Evolutionary conservation across 2,329 filamentous ascomycete species (phyloP).

Genomic region (Pezicula carpinea): DNA sequence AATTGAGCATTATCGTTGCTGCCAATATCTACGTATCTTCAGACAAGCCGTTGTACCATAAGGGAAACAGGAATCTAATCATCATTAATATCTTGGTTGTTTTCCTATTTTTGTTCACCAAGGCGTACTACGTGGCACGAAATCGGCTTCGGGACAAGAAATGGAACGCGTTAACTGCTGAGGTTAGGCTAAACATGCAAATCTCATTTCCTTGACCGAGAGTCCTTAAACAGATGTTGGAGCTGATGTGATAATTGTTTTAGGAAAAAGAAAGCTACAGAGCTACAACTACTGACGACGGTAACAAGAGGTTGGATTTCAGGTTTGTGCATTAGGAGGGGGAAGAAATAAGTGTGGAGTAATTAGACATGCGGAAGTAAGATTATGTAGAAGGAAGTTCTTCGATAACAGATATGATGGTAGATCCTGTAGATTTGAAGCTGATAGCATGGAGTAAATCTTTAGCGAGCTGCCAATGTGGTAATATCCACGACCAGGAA

Average conservation of each 20-base stretch:
- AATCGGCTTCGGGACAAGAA: slow-evolving; percentile 34
- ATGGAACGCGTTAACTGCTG: slow-evolving; percentile 38
- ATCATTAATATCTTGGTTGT: too few species aligned
- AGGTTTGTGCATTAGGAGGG: slow-evolving; percentile 2
- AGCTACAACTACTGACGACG: slow-evolving; percentile 29
- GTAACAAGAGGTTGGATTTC: slow-evolving; percentile 28
- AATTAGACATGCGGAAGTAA: too few species aligned
- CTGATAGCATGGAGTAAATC: too few species aligned
- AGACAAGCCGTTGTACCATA: slow-evolving; percentile 45
- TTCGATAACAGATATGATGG: too few species aligned
- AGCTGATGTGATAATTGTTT: neutral
- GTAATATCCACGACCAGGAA: too few species aligned
- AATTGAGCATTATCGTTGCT: slow-evolving; percentile 40
- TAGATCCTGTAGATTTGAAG: too few species aligned
- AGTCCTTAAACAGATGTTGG: too few species aligned
- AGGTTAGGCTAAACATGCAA: slow-evolving; percentile 30
- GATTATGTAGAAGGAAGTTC: too few species aligned
- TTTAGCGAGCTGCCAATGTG: too few species aligned
- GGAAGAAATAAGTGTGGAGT: too few species aligned
- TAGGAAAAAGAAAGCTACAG: slow-evolving; percentile 20
- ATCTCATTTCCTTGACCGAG: too few species aligned
- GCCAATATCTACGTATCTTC: slow-evolving; percentile 39
- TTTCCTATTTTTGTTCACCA: slow-evolving; percentile 39
- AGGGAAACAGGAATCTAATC: slow-evolving; percentile 45
- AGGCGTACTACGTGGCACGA: slow-evolving; percentile 39